Base-by-base conservation (phyloP, 2,329 filamentous ascomycete species). In the Colletotrichum sp. region DNA sequence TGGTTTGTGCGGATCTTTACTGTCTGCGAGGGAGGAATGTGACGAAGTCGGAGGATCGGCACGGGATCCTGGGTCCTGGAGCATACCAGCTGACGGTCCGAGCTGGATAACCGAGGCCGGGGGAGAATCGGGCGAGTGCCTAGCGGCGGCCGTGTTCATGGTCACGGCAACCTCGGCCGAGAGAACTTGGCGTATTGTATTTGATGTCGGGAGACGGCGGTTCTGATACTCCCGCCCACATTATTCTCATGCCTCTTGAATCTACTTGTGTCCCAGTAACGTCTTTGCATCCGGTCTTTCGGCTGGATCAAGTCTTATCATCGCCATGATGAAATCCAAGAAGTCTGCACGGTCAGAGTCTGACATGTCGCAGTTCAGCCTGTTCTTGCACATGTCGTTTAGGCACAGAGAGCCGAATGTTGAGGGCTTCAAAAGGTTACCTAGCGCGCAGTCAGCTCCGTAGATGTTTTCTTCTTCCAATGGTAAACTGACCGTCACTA, bases 381-480 rank as follows among this genome's bases (percentile, higher is more conserved):
- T 38, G n/a, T 10, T 13, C 4, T 52, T 52, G n/a, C 43, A 52
- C 12, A 21, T 13, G n/a, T 10, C 43, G n/a, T 52, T 4, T 2
- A 52, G 43, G 43, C 4, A 52, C n/a, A 52, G 10, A 3, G 43
- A 24, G n/a, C 43, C 43, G 12, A 52, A 52, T 21, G 12, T 52
- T 13, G 10, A 21, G n/a, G 43, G 43, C 43, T 52, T 52, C 43
- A 52, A 52, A 21, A 52, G 43, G 6, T 52, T 13, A 7, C 43
- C 43, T 52, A 13, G 10, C 43, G 1, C 2, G 0, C n/a, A 52
- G n/a, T 52, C 7, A 52, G 43, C 43, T 13, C n/a, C 10, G 9
- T 48, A 3, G 10, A 21, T 48, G 9, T 4, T 21, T 18, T 0
- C 9, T 12, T 21, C 0, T 3, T 3, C n/a, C 1, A 21, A 21